phyloP scores from a whole-genome alignment of 768 basidiomycete species.

The Fistulinella prunicolor region DNA sequence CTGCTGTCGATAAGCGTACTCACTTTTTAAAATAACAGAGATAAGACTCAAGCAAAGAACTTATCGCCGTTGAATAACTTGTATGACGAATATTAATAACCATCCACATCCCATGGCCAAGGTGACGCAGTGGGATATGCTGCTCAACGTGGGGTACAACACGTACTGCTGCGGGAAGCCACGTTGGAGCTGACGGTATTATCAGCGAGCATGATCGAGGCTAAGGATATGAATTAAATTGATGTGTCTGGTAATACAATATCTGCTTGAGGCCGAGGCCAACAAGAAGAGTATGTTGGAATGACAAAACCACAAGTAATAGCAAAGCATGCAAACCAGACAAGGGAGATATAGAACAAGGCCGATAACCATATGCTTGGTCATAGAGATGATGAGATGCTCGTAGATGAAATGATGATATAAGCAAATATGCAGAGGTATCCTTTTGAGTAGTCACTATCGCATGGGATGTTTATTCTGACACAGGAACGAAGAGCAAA shows the following conservation, averaged over 20 bases:
- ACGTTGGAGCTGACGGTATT: constrained; percentile 3
- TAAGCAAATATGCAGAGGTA: constrained; percentile 32
- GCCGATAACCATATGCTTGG: constrained; percentile 22
- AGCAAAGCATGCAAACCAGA: constrained; percentile 29
- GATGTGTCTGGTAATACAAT: constrained; percentile 33
- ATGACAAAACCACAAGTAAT: constrained; percentile 28
- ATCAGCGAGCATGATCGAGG: constrained; percentile 1
- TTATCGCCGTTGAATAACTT: not conserved
- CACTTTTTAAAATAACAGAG: not conserved
- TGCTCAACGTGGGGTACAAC: not conserved
- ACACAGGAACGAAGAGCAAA: no score
- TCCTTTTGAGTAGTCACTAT: constrained; percentile 17
- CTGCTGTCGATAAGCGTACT: not conserved
- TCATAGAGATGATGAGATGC: constrained; percentile 31
- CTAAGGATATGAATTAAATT: constrained; percentile 27
- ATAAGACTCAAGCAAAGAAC: not conserved
- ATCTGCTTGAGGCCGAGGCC: constrained; percentile 26
- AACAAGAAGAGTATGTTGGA: constrained; percentile 24
- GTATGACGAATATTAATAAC: not conserved
- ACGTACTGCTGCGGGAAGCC: constrained; percentile 6
- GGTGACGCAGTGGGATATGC: not conserved
- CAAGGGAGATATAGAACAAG: constrained; percentile 20
- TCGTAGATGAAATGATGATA: constrained; percentile 33
- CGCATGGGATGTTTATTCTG: constrained; percentile 6
- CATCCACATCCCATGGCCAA: not conserved